These are phyloP conservation scores for Diospyros lotus DNA, from an alignment of 148 eudicot species.

Conservation along the genomic window DNA sequence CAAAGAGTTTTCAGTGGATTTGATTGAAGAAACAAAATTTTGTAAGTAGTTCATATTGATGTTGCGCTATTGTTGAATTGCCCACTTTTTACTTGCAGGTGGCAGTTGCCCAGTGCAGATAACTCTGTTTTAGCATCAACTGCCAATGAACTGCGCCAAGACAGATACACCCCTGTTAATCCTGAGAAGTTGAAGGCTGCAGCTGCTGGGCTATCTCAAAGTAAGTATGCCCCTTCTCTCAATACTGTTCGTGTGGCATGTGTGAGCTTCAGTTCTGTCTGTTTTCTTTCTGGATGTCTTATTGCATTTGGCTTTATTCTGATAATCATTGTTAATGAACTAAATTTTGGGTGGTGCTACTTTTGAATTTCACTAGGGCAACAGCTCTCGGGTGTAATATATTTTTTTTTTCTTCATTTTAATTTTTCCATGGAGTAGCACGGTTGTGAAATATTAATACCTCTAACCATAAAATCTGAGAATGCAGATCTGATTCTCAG, in stretches of 20 bases:
- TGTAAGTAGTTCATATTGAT: not conserved
- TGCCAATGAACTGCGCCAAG: constrained; percentile 72
- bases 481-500: too few relatives aligned
- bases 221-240: constrained; percentile 30
- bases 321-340: not conserved
- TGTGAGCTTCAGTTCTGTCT: constrained; percentile 1
- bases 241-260: not conserved
- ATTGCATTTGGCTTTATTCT: not conserved
- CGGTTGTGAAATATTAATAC: too few relatives aligned
- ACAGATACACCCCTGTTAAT: constrained; percentile 45
- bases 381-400: not conserved
- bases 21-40: not conserved
- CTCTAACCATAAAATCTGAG: too few relatives aligned
- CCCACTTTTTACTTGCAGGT: constrained; percentile 34
- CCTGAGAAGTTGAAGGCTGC: constrained; percentile 83
- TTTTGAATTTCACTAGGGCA: not conserved
- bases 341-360: not conserved
- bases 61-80: not conserved
- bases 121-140: constrained; percentile 65
- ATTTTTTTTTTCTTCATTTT: not conserved
- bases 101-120: constrained; percentile 66
- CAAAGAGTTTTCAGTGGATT: not conserved
- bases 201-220: constrained; percentile 67
- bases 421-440: too few relatives aligned
- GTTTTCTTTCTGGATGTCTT: not conserved